Base-by-base conservation (phyloP, 768 basidiomycete species). In the Cubamyces lactineus region DNA sequence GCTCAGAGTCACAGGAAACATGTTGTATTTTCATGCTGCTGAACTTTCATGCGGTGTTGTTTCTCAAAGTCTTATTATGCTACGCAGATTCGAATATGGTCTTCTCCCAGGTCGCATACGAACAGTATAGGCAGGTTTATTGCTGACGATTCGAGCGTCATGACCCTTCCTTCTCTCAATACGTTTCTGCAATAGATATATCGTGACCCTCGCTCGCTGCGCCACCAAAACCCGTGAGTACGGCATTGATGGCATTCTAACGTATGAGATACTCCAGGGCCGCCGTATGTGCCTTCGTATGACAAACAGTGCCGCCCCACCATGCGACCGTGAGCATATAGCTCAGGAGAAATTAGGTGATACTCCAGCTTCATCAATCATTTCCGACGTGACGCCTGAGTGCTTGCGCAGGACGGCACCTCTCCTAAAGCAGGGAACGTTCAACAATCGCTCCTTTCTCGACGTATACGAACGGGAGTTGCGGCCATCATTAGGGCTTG, bases 51-150 rank as follows among this genome's bases (percentile, higher is more conserved):
- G 50, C 54, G 61, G 62, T 58, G 60, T 53, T 51, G 51, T 47
- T 65, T 68, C 64, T 66, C 63, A 67, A 70, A 42, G 45, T 34
- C 50, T 51, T 60, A 30, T 49, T 66, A 56, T 68, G 64, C 49
- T 69, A 66, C 62, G 63, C 69, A 67, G 69, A 69, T 65, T 59
- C 64, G 50, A 26, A 46, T 64, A 50, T 45, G 52, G 40, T 59
- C 54, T 46, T 54, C 53, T 46, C 45, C 21, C 50, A 46, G 53
- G 59, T 60, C 58, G 30, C 42, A 53, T 58, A 45, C 23, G 39
- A 34, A 55, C 47, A 57, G 40, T 61, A 60, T 61, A 77, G 77
- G 77, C 77, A 77, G 77, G 77, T 78, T 74, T 67, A 74, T 65
- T 61, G 63, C 65, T 63, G 70, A 74, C 66, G 70, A 69, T 63